Conservation (phyloP, 169 alveolate genomes). For the Babesia bovis region DNA sequence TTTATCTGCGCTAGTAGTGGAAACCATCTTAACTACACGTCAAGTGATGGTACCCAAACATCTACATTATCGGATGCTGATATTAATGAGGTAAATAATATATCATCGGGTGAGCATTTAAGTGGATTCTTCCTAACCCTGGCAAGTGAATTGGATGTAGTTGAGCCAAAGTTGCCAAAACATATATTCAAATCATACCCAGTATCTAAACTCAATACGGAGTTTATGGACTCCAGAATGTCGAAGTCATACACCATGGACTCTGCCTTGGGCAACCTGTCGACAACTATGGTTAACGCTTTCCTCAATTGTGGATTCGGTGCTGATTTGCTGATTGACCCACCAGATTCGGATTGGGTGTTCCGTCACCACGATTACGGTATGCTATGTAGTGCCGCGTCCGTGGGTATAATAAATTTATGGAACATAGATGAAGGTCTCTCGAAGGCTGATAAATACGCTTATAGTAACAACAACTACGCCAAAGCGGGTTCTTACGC, state of each 20-base stretch:
- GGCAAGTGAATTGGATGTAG: conserved; percentile 92
- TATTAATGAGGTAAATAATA: conserved; percentile 62
- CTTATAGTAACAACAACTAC: conserved; percentile 90
- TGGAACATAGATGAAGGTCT: conserved; percentile 99
- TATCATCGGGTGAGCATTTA: conserved; percentile 86
- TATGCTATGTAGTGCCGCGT: conserved; percentile 92
- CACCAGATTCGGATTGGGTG: conserved; percentile 88
- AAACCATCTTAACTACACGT: conserved; percentile 29
- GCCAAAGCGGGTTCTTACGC: conserved; percentile 95
- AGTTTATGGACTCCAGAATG: conserved; percentile 78
- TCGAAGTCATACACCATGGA: conserved; percentile 81
- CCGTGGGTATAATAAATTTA: conserved; percentile 91
- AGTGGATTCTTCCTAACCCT: conserved; percentile 83
- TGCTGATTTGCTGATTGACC: conserved; percentile 88
- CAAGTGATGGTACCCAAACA: conserved; percentile 51
- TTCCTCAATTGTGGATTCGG: conserved; percentile 98
- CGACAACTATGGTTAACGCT: conserved; percentile 96
- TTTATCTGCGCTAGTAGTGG: conserved; percentile 56
- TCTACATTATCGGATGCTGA: conserved; percentile 36
- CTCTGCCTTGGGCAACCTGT: conserved; percentile 93
- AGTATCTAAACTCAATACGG: conserved; percentile 17
- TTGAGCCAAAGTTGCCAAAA: conserved; percentile 95
- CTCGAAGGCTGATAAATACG: conserved; percentile 88
- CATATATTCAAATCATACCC: conserved; percentile 84
- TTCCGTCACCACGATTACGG: conserved; percentile 94